phyloP scores from a whole-genome alignment of 441 rosid genomes.

The Cnidoscolus chayamansa region DNA sequence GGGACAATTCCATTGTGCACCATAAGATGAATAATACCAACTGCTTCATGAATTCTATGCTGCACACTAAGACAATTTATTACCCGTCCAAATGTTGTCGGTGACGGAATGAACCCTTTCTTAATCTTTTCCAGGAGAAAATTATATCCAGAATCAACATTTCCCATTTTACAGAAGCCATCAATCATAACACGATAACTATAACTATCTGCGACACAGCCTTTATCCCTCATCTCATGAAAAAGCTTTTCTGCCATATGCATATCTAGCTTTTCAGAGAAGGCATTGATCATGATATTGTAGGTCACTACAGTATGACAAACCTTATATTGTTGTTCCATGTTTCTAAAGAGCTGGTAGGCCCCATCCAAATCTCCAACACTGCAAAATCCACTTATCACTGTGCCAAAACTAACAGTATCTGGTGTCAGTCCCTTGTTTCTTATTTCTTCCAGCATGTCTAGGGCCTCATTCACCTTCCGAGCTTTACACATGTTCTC shows the following conservation, averaged over 20 bases:
- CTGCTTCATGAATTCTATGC: slow-evolving; percentile 68
- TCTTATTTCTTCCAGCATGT: slow-evolving; percentile 56
- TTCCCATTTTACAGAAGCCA: slow-evolving; percentile 81
- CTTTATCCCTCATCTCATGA: slow-evolving; percentile 54
- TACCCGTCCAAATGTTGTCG: slow-evolving; percentile 71
- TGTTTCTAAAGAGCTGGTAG: slow-evolving; percentile 51
- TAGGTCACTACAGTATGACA: slow-evolving; percentile 58
- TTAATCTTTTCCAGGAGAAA: slow-evolving; percentile 57
- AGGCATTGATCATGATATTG: slow-evolving; percentile 77
- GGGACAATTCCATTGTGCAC: slow-evolving; percentile 71
- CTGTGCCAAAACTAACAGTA: slow-evolving; percentile 57
- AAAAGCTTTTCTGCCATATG: slow-evolving; percentile 63
- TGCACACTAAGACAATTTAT: slow-evolving; percentile 78
- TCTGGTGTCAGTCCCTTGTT: slow-evolving; percentile 59
- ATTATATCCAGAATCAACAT: slow-evolving; percentile 49
- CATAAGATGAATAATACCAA: slow-evolving; percentile 65
- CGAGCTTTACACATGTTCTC: slow-evolving; percentile 82
- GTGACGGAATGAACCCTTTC: slow-evolving; percentile 63
- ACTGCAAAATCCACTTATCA: slow-evolving; percentile 66
- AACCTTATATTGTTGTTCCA: slow-evolving; percentile 50
- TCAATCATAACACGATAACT: slow-evolving; percentile 77
- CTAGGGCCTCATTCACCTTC: slow-evolving; percentile 60
- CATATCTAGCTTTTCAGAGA: slow-evolving; percentile 59
- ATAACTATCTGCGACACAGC: slow-evolving; percentile 60
- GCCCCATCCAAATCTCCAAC: slow-evolving; percentile 68